phyloP scores from a whole-genome alignment of 1,284 basidiomycete genomes.

The Baeospora myosura region DNA sequence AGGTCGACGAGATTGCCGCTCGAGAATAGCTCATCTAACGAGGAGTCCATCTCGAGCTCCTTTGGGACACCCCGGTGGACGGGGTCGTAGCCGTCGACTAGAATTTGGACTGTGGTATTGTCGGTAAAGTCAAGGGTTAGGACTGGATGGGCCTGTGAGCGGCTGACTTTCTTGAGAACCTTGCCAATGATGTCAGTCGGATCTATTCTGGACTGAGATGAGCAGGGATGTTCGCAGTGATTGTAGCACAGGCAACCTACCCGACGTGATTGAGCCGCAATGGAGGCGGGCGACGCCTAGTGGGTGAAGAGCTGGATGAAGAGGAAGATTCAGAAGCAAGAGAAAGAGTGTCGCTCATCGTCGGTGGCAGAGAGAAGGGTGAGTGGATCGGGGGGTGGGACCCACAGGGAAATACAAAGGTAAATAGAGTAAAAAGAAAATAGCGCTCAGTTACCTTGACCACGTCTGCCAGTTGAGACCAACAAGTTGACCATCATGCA shows the following conservation, averaged over 20 bases:
- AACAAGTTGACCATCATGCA: no score
- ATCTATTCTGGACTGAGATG: conserved; percentile 30
- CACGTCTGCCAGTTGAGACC: no score
- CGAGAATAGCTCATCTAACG: conserved; percentile 29
- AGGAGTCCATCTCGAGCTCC: conserved; percentile 47
- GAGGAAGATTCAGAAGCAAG: conserved; percentile 12
- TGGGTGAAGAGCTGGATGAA: conserved; percentile 21
- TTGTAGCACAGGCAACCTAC: conserved; percentile 18
- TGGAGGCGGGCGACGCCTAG: conserved; percentile 22
- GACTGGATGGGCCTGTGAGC: conserved; percentile 47
- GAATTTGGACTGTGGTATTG: conserved; percentile 45
- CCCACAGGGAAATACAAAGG: neutral
- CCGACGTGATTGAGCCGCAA: conserved; percentile 19
- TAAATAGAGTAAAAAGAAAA: neutral
- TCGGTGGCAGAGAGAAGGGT: neutral
- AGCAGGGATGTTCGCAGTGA: conserved; percentile 4
- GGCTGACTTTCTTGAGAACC: conserved; percentile 37
- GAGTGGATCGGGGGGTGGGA: neutral
- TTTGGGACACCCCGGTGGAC: conserved; percentile 48
- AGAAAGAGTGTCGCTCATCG: neutral
- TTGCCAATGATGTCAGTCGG: conserved; percentile 46
- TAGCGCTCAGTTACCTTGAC: no score
- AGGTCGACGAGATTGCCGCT: conserved; percentile 30
- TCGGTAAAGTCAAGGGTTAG: conserved; percentile 52
- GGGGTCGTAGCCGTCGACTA: conserved; percentile 57